Conservation (phyloP, 768 basidiomycete species). For the Lentinula edodes region DNA sequence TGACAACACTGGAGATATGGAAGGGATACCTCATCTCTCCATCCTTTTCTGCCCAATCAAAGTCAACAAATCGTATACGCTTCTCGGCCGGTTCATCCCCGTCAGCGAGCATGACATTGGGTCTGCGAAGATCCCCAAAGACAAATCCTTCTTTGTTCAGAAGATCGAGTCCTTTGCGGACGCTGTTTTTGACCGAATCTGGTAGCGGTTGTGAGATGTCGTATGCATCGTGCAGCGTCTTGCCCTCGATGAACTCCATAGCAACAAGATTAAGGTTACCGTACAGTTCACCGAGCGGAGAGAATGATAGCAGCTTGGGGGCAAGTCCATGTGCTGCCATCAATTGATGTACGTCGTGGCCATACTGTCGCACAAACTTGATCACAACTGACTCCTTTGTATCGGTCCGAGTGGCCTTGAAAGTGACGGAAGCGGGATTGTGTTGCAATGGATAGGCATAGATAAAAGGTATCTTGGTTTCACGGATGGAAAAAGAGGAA, state of each 20-base stretch:
- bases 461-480: constrained; percentile 11
- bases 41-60: constrained; percentile 2
- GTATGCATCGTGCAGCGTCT: neutral
- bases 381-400: constrained; percentile 17
- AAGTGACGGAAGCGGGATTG: constrained; percentile 14
- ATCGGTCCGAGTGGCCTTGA: constrained; percentile 12
- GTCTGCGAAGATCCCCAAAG: constrained; percentile 2
- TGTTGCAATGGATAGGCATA: constrained; percentile 17
- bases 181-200: neutral
- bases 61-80: constrained; percentile 2
- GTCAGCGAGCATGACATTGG: neutral
- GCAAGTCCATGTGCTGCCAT: constrained; percentile 18
- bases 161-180: neutral
- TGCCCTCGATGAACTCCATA: constrained; percentile 22
- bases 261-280: constrained; percentile 20
- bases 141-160: neutral
- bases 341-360: constrained; percentile 15
- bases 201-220: neutral
- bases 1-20: neutral
- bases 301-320: constrained; percentile 18
- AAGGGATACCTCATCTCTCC: constrained; percentile 2
- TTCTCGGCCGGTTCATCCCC: neutral
- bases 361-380: constrained; percentile 27
- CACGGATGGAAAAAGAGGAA: constrained; percentile 4
- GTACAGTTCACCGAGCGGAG: constrained; percentile 8